Conservation (phyloP, 805 yeast species). For the Lipomyces spencermartinsiae region DNA sequence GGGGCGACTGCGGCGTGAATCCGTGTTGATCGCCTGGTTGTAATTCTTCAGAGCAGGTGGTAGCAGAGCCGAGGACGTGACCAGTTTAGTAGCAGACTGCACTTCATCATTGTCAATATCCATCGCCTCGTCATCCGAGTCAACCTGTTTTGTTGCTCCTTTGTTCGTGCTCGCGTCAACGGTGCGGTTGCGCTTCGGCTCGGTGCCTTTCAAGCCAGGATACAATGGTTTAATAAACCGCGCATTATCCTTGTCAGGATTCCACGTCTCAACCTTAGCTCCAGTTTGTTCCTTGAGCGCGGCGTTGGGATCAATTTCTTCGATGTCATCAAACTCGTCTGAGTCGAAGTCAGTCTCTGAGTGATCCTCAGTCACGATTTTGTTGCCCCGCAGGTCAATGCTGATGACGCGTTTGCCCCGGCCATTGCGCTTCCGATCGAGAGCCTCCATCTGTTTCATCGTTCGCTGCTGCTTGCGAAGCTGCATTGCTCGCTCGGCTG, state of each 20-base stretch:
- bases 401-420: constrained; percentile 77
- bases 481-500: constrained; percentile 85
- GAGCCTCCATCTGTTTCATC: constrained; percentile 65
- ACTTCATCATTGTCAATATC: neutral
- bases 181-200: neutral
- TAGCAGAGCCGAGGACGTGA: neutral
- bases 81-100: neutral
- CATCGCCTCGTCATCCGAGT: neutral
- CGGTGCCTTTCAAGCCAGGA: neutral
- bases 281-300: constrained; percentile 22
- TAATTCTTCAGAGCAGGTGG: constrained; percentile 5
- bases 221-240: constrained; percentile 29
- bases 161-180: neutral
- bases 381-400: constrained; percentile 80
- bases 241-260: constrained; percentile 23
- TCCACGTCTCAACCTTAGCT: constrained; percentile 13
- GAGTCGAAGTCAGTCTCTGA: constrained; percentile 41
- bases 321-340: constrained; percentile 45
- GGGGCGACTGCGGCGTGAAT: neutral
- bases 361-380: constrained; percentile 66
- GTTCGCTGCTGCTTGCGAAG: constrained; percentile 84
- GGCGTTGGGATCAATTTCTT: constrained; percentile 23
- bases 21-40: neutral
- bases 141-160: neutral
- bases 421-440: constrained; percentile 66